Evolutionary conservation across 2,329 filamentous ascomycete genomes (phyloP), one percentile per base, ranked within the genome.

Genomic region (Penicillium sp.): DNA sequence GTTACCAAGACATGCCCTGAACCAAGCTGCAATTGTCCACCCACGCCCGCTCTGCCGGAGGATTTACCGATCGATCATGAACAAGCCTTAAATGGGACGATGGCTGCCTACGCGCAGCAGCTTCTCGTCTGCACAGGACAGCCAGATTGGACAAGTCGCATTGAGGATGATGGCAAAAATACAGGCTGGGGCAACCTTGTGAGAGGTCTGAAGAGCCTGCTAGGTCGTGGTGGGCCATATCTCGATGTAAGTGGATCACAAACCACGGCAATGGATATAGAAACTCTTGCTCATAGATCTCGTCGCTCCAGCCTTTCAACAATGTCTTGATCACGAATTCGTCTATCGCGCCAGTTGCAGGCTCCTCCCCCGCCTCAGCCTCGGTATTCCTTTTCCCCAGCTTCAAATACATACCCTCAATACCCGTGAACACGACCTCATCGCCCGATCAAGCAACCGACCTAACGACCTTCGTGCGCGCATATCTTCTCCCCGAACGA

Each of bases 101-200:
- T 96, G 76, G 81, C 88, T 2, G 79, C 82, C 1, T 96, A 96
- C 70, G 81, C 86, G 1, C 88, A 95, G 73, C 92, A 97, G 65
- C 83, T 97, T 4, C 74, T 97, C 10, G 81, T 97, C 14, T 92
- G 89, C 60, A 96, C 92, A 0, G 92, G 90, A 5, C 84, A 85
- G 58, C 76, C 81, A 31, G 89, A 96, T 75, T 97, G 92, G 92
- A 79, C 81, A 29, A 92, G 89, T 68, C 84, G 85, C 55, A 95
- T 97, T 60, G 92, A 96, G 70, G 87, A 96, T 44, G 91, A 95
- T 57, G 84, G 87, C 16, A 70, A 74, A 34, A 71, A 76, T 3
- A 71, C 78, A 26, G 74, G 73, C 14, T 79, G 76, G 75, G 76
- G 76, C 8, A 63, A 65, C 29, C 64, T 82, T 74, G 66, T 84